Evolutionary conservation across 306 rosid species (phyloP), one percentile per base, ranked within the genome.

Genomic region (Vigna nakashimae): DNA sequence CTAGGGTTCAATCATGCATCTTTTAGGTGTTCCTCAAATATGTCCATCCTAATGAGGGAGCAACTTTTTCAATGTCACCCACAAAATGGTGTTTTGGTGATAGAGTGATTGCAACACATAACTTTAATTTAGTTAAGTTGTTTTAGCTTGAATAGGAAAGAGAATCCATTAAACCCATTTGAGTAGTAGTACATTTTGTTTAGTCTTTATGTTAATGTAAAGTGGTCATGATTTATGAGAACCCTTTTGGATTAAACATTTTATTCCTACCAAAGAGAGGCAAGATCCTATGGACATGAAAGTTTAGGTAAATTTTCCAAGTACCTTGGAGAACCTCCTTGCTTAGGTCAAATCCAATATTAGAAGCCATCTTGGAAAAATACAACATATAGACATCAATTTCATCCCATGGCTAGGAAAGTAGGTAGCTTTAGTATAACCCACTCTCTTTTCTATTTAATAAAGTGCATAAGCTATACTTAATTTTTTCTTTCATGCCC

Each of bases 51-150:
- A 70, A 56, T 70, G 59, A 67, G 74, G 38, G 79, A 69, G 43
- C 69, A 65, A 74, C 84, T 50, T 73, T 79, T 70, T 79, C 71
- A 42, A 10, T 71, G 82, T 79, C 84, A 75, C 75, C 84, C 57
- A 65, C 70, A 84, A 75, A 64, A 15, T 69, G 69, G 63, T 76
- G 69, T 58, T 69, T 69, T 59, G 46, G 51, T 60, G 58, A 68
- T 48, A 79, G 53, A 6, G 12, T 66, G 71, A 38, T 66, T 42
- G 51, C 73, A 22, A 74, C 55, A 56, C 55, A 56, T 17, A 73
- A 67, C 6, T 42, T 73, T 52, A 51, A 74, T 73, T 77, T 66
- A 18, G 45, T 22, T 55, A 12, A 50, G 16, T 16, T 79, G 24
- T 22, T 65, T 66, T 67, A 77, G 74, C 77, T 24, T 81, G 68